These are phyloP conservation scores for Fusarium sp. DNA, from an alignment of 2,329 filamentous ascomycete species.

Conservation along the genomic window DNA sequence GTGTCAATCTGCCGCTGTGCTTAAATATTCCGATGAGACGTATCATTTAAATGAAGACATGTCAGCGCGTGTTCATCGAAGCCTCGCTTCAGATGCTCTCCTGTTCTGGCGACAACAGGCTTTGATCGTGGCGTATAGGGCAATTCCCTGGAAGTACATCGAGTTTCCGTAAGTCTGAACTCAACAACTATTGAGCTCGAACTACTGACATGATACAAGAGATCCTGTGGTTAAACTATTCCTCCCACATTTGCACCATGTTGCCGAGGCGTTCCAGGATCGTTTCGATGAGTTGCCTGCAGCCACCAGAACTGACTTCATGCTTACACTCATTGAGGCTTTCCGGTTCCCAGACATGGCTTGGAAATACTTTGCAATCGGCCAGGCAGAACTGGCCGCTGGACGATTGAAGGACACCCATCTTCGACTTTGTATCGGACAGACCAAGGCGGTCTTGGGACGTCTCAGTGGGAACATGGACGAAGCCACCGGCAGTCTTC, in stretches of 20 bases:
- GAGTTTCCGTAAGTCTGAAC: constrained; percentile 40
- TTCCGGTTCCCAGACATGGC: constrained; percentile 44
- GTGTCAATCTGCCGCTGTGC: constrained; percentile 19
- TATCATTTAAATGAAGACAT: constrained; percentile 42
- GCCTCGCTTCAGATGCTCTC: constrained; percentile 23
- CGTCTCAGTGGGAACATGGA: constrained; percentile 44
- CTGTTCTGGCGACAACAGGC: constrained; percentile 41
- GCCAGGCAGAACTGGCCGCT: constrained; percentile 34
- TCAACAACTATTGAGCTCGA: constrained; percentile 7
- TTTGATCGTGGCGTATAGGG: constrained; percentile 39
- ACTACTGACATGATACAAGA: constrained; percentile 29
- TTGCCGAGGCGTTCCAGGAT: constrained; percentile 33
- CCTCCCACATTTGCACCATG: constrained; percentile 40
- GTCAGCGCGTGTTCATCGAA: constrained; percentile 28
- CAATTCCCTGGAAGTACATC: constrained; percentile 46
- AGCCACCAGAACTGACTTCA: constrained; percentile 37
- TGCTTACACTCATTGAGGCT: constrained; percentile 44
- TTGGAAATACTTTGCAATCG: constrained; percentile 44
- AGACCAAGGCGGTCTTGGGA: constrained; percentile 37
- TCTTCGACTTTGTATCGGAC: constrained; percentile 38
- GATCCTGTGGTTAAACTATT: constrained; percentile 33
- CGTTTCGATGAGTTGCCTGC: constrained; percentile 30
- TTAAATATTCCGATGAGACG: constrained; percentile 27
- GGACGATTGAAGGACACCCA: constrained; percentile 39
- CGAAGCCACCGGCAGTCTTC: constrained; percentile 32